Conservation (phyloP, 768 basidiomycete species). For the Boletus sp. region DNA sequence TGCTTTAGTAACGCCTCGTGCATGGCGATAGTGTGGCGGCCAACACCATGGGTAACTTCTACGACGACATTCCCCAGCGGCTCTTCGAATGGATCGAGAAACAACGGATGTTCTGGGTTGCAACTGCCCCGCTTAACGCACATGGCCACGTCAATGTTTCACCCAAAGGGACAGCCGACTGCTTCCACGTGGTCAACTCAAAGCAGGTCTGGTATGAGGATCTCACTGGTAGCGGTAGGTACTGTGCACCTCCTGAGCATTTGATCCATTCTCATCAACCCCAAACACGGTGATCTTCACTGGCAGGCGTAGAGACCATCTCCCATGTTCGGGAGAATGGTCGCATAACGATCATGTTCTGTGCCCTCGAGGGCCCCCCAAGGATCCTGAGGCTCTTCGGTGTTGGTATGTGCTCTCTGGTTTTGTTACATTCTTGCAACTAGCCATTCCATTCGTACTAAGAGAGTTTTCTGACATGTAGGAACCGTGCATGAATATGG, state of each 20-base stretch:
- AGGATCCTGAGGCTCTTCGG: conserved; percentile 58
- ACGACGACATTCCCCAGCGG: conserved; percentile 54
- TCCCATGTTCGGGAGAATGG: conserved; percentile 63
- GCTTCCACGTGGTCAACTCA: conserved; percentile 56
- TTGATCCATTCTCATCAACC: background rate
- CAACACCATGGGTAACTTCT: conserved; percentile 51
- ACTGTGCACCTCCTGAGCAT: conserved; percentile 6
- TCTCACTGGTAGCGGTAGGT: conserved; percentile 68
- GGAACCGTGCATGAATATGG: conserved; percentile 64
- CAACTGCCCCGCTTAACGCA: conserved; percentile 55
- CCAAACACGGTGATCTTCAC: background rate
- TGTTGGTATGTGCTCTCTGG: conserved; percentile 36
- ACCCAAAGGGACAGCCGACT: conserved; percentile 63
- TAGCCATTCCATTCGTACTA: background rate
- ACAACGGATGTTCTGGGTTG: conserved; percentile 72
- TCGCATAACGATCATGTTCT: conserved; percentile 60
- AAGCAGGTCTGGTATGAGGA: conserved; percentile 72
- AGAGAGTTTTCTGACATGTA: conserved; percentile 17
- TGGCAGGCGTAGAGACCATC: conserved; percentile 55
- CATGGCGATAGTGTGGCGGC: background rate
- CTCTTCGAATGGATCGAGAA: conserved; percentile 54
- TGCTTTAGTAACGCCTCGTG: background rate
- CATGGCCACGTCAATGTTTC: conserved; percentile 66
- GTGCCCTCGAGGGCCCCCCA: conserved; percentile 59
- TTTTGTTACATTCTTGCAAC: background rate